Percentiles rank a stretch among this genome's conserved stretches.
These are phyloP conservation scores for Asterochloris sp. DNA, from an alignment of 139 green algal genomes.

Conservation along the genomic window DNA sequence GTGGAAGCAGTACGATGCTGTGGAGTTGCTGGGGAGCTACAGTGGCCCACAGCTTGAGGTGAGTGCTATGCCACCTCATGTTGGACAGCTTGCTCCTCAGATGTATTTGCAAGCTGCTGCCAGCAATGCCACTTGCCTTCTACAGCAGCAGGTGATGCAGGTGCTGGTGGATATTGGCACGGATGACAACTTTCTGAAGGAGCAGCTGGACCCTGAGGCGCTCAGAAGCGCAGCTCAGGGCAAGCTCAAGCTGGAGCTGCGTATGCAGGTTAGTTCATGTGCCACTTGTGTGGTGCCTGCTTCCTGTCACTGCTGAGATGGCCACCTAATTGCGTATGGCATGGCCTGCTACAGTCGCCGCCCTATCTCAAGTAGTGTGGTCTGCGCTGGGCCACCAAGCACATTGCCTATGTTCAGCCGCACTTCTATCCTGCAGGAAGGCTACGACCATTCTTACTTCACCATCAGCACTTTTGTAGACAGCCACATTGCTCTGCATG, in stretches of 20 bases:
- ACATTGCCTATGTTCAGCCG: too few relatives aligned
- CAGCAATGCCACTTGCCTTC: too few relatives aligned
- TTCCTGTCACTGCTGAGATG: too few relatives aligned
- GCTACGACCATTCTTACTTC: constrained; percentile 92
- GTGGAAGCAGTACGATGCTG: constrained; percentile 87
- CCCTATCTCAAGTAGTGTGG: too few relatives aligned
- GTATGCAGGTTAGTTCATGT: constrained; percentile 58
- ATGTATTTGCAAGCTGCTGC: too few relatives aligned
- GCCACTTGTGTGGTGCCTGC: background rate
- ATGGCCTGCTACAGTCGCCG: background rate
- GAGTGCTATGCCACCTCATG: too few relatives aligned
- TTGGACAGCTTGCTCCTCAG: background rate
- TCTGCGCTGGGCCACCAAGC: too few relatives aligned
- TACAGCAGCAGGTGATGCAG: background rate
- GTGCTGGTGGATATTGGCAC: constrained; percentile 41
- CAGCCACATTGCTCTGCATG: constrained; percentile 88
- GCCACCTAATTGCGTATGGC: background rate
- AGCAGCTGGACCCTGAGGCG: constrained; percentile 75
- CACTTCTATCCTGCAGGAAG: constrained; percentile 45
- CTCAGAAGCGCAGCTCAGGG: constrained; percentile 65
- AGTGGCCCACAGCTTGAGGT: constrained; percentile 32
- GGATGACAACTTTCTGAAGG: constrained; percentile 69
- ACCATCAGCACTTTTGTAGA: constrained; percentile 93
- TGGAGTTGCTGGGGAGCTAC: constrained; percentile 67
- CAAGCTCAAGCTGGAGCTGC: constrained; percentile 47